phyloP scores from a whole-genome alignment of 2,329 filamentous ascomycete species.

The Fusarium kyushuense region DNA sequence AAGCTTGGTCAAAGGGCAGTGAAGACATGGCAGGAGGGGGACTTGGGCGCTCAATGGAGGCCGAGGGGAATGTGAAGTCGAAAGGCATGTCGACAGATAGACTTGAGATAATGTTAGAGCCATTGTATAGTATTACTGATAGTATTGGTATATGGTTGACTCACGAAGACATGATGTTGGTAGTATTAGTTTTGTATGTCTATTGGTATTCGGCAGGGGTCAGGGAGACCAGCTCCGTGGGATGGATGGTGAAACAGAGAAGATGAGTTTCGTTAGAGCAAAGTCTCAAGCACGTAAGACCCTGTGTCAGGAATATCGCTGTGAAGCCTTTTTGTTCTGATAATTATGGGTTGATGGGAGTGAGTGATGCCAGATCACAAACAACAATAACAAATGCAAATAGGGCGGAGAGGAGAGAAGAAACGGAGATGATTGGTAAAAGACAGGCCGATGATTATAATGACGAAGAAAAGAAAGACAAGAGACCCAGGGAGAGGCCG shows the following conservation, averaged over 20 bases:
- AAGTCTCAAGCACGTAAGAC: slow-evolving; percentile 19
- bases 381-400: slow-evolving; percentile 11
- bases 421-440: slow-evolving; percentile 42
- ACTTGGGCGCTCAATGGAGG: slow-evolving; percentile 50
- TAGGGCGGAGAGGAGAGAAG: slow-evolving; percentile 9
- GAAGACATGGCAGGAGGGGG: slow-evolving; percentile 54
- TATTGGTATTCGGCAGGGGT: slow-evolving; percentile 35
- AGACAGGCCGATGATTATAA: slow-evolving; percentile 46
- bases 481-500: slow-evolving; percentile 48
- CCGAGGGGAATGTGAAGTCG: slow-evolving; percentile 67
- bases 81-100: slow-evolving; percentile 73
- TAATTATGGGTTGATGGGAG: slow-evolving; percentile 18
- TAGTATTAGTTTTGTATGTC: slow-evolving; percentile 41
- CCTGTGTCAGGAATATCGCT: slow-evolving; percentile 9
- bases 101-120: slow-evolving; percentile 55
- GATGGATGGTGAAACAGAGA: slow-evolving; percentile 27
- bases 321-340: slow-evolving; percentile 40
- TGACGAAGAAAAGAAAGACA: slow-evolving; percentile 20
- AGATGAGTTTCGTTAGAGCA: slow-evolving; percentile 14
- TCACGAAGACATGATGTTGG: slow-evolving; percentile 53
- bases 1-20: slow-evolving; percentile 65
- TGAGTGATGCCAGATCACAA: slow-evolving; percentile 46
- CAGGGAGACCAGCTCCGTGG: slow-evolving; percentile 44
- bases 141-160: slow-evolving; percentile 29
- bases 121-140: slow-evolving; percentile 2